Conservation (phyloP, 805 yeast species). For the Saccharomycopsis amapae region DNA sequence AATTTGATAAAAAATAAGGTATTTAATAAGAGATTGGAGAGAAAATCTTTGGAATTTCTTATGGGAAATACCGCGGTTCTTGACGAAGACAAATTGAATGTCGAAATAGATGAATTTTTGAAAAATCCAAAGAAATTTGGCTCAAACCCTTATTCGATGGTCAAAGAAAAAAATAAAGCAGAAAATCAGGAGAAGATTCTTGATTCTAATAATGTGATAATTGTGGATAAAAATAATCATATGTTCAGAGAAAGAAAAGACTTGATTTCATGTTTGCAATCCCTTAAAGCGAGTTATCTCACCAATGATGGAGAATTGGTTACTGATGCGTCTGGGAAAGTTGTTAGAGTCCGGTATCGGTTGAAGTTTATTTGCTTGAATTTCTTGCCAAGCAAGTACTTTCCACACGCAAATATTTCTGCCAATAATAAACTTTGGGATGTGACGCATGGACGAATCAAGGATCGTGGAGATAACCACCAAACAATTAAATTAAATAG, state of each 20-base stretch:
- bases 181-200: not conserved
- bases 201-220: conserved; percentile 41
- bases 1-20: conserved; percentile 41
- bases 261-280: conserved; percentile 44
- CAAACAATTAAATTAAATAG: conserved; percentile 46
- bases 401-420: not conserved
- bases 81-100: conserved; percentile 9
- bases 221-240: conserved; percentile 83
- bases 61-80: conserved; percentile 20
- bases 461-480: conserved; percentile 59
- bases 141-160: not conserved
- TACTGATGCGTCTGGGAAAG: too few relatives aligned
- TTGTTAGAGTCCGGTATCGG: conserved; percentile 20
- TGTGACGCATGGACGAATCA: conserved; percentile 53
- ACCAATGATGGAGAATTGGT: conserved; percentile 4
- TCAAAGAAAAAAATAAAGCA: not conserved
- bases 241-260: conserved; percentile 60
- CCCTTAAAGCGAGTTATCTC: not conserved
- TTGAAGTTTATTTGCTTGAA: conserved; percentile 62
- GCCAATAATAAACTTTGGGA: conserved; percentile 34
- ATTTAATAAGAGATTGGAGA: conserved; percentile 44
- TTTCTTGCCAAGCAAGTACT: conserved; percentile 38
- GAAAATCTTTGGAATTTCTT: conserved; percentile 33
- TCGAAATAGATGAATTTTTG: conserved; percentile 5
- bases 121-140: not conserved